Conservation (phyloP, 805 yeast genomes). For the Hanseniaspora nectarophila region DNA sequence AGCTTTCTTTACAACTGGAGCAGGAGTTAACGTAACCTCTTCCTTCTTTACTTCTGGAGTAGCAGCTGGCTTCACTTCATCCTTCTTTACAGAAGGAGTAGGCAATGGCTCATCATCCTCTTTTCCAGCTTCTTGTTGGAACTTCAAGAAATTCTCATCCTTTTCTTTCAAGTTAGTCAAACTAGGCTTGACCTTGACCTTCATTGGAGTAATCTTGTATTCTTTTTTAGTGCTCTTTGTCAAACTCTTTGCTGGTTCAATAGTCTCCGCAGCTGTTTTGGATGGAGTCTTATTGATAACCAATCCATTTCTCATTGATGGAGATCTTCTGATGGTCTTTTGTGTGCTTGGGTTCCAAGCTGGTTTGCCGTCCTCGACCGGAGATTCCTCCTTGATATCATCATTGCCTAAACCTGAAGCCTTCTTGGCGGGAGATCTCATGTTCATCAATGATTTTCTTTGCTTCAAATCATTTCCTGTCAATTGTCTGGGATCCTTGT, state of each 20-base stretch:
- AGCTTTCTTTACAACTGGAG: too few relatives aligned
- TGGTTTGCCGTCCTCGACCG: background rate
- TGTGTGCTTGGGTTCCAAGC: background rate
- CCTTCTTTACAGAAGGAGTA: background rate
- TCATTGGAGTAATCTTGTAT: slow-evolving; percentile 7
- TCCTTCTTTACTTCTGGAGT: too few relatives aligned
- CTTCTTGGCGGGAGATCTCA: background rate
- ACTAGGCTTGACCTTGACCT: background rate
- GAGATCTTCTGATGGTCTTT: background rate
- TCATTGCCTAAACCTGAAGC: background rate
- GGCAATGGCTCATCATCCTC: background rate
- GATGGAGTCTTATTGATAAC: background rate
- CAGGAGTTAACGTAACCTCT: too few relatives aligned
- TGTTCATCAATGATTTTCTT: slow-evolving; percentile 5
- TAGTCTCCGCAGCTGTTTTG: background rate
- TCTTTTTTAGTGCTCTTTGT: background rate
- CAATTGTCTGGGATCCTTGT: background rate
- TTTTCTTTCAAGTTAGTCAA: background rate
- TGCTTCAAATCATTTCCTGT: background rate
- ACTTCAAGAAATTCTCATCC: slow-evolving; percentile 12
- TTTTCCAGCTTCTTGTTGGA: slow-evolving; percentile 2
- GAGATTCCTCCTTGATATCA: slow-evolving; percentile 9
- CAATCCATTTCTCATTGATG: slow-evolving; percentile 1
- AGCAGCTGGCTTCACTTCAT: background rate
- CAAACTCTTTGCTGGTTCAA: background rate